Base-by-base conservation (phyloP, 106 monocot species). In the Gastrodia elata region DNA sequence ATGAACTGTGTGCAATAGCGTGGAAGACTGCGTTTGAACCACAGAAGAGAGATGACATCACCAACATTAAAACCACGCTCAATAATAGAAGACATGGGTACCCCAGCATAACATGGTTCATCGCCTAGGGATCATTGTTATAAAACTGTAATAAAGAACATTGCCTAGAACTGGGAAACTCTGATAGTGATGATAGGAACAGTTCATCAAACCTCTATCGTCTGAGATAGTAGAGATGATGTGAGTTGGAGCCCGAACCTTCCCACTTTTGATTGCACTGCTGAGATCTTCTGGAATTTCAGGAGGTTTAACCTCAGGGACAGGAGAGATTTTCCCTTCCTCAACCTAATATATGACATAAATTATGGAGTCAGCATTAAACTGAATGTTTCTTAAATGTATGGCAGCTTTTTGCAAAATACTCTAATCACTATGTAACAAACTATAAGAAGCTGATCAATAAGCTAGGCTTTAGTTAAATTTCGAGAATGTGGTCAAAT, bases 1-100 rank as follows among this genome's bases (percentile, higher is more conserved):
- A 96, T 96, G 74, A 96, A 96, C 37, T 96, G 89, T 67, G 92
- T 96, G 78, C 96, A 96, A 76, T 96, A 96, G 32, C 96, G 96
- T 58, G 92, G 96, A 80, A 92, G 96, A 56, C 96, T 92, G 4
- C 96, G 85, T 80, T 96, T 96, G 86, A 96, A 96, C 97, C 97
- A 97, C 40, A 96, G 76, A 71, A 96, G 90, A 71, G 90, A 96
- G 38, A 96, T 92, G 58, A 96, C 96, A 76, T 96, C 96, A 49
- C 96, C 96, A 35, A 96, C 79, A 71, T 92, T 92, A 84, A 65
- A 92, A 68, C 96, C 96, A 30, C 76, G 76, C 61, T 96, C 89
- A 73, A 96, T 76, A 70, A 96, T 97, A 34, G 86, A 83, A 24
- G 97, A 93, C 97, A 97, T 93, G 22, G 92, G 93, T 25, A 97